Evolutionary conservation across 495 filamentous ascomycete genomes (phyloP).

Genomic region (Trichodelitschia bisporula): DNA sequence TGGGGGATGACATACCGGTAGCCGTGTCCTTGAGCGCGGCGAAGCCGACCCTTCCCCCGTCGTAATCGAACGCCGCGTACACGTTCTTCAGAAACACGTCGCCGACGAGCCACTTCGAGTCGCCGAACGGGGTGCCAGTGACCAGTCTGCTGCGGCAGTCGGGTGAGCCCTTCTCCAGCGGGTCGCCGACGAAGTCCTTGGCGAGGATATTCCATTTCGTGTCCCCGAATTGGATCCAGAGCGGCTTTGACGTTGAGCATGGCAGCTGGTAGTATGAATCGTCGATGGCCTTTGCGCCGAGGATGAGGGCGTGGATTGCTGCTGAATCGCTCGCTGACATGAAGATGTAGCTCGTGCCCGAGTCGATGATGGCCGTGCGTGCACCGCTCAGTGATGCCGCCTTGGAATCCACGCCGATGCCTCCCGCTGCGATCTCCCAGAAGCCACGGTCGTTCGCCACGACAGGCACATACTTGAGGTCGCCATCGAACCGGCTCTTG

Average conservation of each 20-base stretch:
- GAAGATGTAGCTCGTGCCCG: conserved; percentile 55
- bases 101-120: conserved; percentile 46
- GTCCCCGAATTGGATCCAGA: conserved; percentile 30
- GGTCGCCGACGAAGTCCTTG: conserved; percentile 40
- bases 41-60: conserved; percentile 5
- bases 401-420: conserved; percentile 31
- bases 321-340: conserved; percentile 38
- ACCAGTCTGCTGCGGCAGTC: conserved; percentile 42
- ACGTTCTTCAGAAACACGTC: conserved; percentile 79
- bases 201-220: conserved; percentile 36
- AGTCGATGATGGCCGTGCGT: conserved; percentile 45
- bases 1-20: too few relatives aligned
- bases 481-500: conserved; percentile 33
- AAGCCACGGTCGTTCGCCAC: conserved; percentile 13
- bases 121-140: conserved; percentile 19
- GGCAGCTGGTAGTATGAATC: conserved; percentile 38
- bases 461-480: conserved; percentile 35
- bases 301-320: conserved; percentile 37
- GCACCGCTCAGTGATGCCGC: conserved; percentile 20
- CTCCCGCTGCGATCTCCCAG: conserved; percentile 49
- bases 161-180: conserved; percentile 10
- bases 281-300: conserved; percentile 23
- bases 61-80: conserved; percentile 64
- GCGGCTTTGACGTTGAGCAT: conserved; percentile 30
- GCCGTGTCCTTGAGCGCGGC: too few relatives aligned